phyloP scores from a whole-genome alignment of 1,139 yeast genomes.

The Petasospora rhodanensis region DNA sequence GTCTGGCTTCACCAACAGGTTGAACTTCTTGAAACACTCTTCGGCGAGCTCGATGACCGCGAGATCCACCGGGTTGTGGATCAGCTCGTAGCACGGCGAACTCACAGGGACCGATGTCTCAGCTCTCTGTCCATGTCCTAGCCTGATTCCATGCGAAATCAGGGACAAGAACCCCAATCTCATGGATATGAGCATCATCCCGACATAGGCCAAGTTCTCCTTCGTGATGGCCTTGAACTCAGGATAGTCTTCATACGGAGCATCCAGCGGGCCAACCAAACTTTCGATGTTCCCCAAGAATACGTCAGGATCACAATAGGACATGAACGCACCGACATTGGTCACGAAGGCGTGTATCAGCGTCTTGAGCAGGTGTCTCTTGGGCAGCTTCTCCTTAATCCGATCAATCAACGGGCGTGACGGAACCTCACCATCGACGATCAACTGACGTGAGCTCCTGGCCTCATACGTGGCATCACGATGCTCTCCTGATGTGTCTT shows the following conservation, averaged over 20 bases:
- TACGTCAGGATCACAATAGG: constrained; percentile 3
- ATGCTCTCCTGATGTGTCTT: constrained; percentile 6
- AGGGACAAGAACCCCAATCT: constrained; percentile 33
- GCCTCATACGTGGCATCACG: constrained; percentile 1
- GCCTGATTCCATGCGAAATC: constrained; percentile 20
- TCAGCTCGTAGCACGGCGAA: constrained; percentile 24
- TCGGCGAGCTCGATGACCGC: constrained; percentile 40
- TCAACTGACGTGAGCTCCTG: too few species aligned
- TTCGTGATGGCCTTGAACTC: neutral
- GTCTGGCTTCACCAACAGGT: constrained; percentile 39
- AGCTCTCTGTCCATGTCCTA: neutral
- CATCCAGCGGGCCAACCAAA: constrained; percentile 6
- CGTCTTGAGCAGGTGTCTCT: constrained; percentile 1
- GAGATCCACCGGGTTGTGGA: constrained; percentile 41
- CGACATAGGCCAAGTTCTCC: constrained; percentile 7
- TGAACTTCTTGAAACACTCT: constrained; percentile 46
- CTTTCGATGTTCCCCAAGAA: neutral
- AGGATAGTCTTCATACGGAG: constrained; percentile 2
- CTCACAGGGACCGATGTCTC: too few species aligned
- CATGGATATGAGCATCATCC: constrained; percentile 38
- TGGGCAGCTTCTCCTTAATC: constrained; percentile 1
- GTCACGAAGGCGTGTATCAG: constrained; percentile 2
- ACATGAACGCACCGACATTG: constrained; percentile 2
- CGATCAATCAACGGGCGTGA: constrained; percentile 5
- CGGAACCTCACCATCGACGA: too few species aligned